Conservation (phyloP, 2,329 filamentous ascomycete genomes). For the Hymenotorrendiella dingleyae region DNA sequence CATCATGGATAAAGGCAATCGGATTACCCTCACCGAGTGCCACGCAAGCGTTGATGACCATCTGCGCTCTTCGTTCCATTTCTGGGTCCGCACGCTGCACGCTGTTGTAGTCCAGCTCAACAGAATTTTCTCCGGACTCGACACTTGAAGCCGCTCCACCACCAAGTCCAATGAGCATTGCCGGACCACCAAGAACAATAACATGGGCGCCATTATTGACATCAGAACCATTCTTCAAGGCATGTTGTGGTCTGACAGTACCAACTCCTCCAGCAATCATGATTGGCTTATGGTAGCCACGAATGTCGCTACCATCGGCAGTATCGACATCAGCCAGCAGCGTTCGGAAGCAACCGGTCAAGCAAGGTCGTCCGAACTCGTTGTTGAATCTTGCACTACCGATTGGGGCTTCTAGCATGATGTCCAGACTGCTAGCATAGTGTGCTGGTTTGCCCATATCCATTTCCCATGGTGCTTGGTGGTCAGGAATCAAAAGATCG, state of each 20-base stretch:
- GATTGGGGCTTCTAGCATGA: slow-evolving; percentile 96
- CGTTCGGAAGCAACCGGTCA: slow-evolving; percentile 87
- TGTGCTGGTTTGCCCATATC: slow-evolving; percentile 86
- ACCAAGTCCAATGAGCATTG: slow-evolving; percentile 95
- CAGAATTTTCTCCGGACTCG: slow-evolving; percentile 78
- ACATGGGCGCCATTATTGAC: slow-evolving; percentile 86
- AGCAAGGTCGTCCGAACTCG: slow-evolving; percentile 87
- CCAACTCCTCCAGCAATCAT: slow-evolving; percentile 97
- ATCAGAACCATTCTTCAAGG: slow-evolving; percentile 72
- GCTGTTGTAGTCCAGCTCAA: slow-evolving; percentile 92
- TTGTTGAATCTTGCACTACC: slow-evolving; percentile 96
- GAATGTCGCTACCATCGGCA: slow-evolving; percentile 57
- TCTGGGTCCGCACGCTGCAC: slow-evolving; percentile 97
- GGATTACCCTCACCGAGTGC: slow-evolving; percentile 79
- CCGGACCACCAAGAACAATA: slow-evolving; percentile 89
- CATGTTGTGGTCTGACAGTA: slow-evolving; percentile 84
- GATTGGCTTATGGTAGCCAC: slow-evolving; percentile 97
- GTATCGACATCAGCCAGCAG: slow-evolving; percentile 65
- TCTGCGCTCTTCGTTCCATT: slow-evolving; percentile 90
- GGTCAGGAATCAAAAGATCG: slow-evolving; percentile 81
- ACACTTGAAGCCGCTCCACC: slow-evolving; percentile 93
- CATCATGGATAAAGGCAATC: slow-evolving; percentile 95
- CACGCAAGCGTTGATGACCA: slow-evolving; percentile 94
- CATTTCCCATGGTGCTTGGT: slow-evolving; percentile 80
- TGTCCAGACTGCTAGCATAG: slow-evolving; percentile 89